Base-by-base conservation (phyloP, 2,329 filamentous ascomycete genomes). In the Penicillium brasilianum region DNA sequence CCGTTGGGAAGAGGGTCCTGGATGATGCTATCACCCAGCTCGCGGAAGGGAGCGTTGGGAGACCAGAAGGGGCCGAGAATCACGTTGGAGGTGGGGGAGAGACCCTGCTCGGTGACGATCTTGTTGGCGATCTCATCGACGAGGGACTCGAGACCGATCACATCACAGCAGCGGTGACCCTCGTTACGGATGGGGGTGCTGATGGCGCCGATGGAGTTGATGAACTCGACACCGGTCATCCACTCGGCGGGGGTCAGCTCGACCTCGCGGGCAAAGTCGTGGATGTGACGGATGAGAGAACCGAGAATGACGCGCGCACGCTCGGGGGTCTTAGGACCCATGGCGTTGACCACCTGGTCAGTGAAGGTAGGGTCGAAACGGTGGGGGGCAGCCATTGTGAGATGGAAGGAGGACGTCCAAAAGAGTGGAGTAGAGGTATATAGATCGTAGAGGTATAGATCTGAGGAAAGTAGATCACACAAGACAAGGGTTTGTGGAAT, bases 51-150 rank as follows among this genome's bases (percentile, higher is more conserved):
- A 1, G 90, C 88, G 69, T 91, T 83, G 69, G 89, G 89, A 11
- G 87, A 89, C 89, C 89, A 92, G 83, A 92, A 92, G 66, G 90
- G 90, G 2, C 90, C 90, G 62, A 92, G 87, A 71, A 92, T 92
- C 61, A 89, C 85, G 63, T 88, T 90, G 3, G 88, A 90, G n/a
- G 90, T 92, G 50, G 89, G 88, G 62, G 84, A 81, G 63, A 85
- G 82, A n/a, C 74, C 75, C 59, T 84, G 83, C 60, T 90, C 86
- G 66, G 86, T 85, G 72, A 87, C 79, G 60, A 85, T 80, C 68
- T 87, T 87, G 78, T 88, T 88, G 65, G 89, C 89, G 71, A 94
- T 93, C 74, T 93, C 90, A 74, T 93, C 90, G 51, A 93, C 90
- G n/a, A 90, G 85, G 8, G 82, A 82, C 72, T 93, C 90, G 22